A percentile compares a stretch with the other conserved stretches of the same genome.
These are phyloP conservation scores for Coemansia sp. DNA, from an alignment of 192 early-diverging fungal genomes.

Conservation along the genomic window DNA sequence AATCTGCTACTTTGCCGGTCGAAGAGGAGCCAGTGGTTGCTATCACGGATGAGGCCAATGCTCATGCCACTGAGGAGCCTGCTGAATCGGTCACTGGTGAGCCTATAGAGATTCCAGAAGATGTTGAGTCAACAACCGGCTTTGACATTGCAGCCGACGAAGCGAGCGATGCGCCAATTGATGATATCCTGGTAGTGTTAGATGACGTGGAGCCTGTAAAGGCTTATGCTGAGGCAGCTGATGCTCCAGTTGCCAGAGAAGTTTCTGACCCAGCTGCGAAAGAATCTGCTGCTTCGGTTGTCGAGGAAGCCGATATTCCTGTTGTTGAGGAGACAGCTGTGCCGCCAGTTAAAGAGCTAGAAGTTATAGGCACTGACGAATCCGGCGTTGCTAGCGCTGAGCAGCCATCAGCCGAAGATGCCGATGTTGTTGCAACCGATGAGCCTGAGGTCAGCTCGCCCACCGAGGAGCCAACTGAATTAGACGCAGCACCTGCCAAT, in stretches of 20 bases:
- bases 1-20: not conserved
- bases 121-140: too few species aligned
- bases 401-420: not conserved
- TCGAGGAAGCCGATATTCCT: not conserved
- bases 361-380: not conserved
- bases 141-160: too few species aligned
- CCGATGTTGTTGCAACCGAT: not conserved
- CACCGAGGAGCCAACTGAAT: too few species aligned
- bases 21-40: not conserved
- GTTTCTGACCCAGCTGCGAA: not conserved
- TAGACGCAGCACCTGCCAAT: too few species aligned
- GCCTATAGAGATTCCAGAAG: conserved; percentile 3
- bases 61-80: not conserved
- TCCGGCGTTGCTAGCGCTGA: not conserved
- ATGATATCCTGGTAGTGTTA: too few species aligned
- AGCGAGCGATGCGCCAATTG: too few species aligned
- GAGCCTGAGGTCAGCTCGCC: not conserved
- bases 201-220: too few species aligned
- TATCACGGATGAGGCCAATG: not conserved
- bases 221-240: not conserved
- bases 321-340: not conserved
- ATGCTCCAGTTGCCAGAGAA: conserved; percentile 1
- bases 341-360: not conserved
- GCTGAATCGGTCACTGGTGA: not conserved
- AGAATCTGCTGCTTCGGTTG: not conserved